Evolutionary conservation across 2,329 filamentous ascomycete genomes (phyloP).

Genomic region (Calonectria hawksworthii): DNA sequence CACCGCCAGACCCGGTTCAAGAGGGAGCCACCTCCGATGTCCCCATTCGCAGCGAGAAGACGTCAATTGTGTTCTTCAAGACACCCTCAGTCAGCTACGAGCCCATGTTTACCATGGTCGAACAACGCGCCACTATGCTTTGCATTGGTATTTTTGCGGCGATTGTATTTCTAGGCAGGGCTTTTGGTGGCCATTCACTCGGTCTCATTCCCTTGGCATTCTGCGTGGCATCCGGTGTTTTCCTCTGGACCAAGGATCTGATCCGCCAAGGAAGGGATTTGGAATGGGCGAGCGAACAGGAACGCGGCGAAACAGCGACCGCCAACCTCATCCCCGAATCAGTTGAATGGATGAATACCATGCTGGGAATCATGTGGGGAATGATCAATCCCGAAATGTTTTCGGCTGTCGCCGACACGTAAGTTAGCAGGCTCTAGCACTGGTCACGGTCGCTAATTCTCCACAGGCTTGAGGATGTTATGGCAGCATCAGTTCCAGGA

Average conservation of each 20-base stretch:
- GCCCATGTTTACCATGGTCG: conserved; percentile 84
- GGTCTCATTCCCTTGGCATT: conserved; percentile 81
- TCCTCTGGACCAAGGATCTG: conserved; percentile 90
- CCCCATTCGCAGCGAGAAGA: conserved; percentile 96
- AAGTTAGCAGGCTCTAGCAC: conserved; percentile 31
- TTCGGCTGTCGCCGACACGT: conserved; percentile 87
- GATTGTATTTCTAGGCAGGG: conserved; percentile 82
- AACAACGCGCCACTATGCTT: conserved; percentile 80
- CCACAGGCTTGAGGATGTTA: conserved; percentile 76
- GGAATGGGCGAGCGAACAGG: conserved; percentile 91
- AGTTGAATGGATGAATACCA: conserved; percentile 96
- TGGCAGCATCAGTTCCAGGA: conserved; percentile 93
- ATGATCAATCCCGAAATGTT: conserved; percentile 98
- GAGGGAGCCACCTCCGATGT: conserved; percentile 91
- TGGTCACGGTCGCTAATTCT: conserved; percentile 21
- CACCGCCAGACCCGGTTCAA: conserved; percentile 88
- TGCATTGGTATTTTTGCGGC: conserved; percentile 78
- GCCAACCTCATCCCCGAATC: conserved; percentile 93
- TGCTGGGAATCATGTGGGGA: conserved; percentile 88
- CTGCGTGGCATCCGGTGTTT: conserved; percentile 83
- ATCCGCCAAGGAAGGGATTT: conserved; percentile 84
- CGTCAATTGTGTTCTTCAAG: conserved; percentile 95
- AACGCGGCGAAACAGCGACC: conserved; percentile 86
- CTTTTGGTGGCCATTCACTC: conserved; percentile 83
- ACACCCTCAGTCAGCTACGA: conserved; percentile 92